These are phyloP conservation scores for Diphasiastrum complanatum DNA, from an alignment of 83 land plant species.

Conservation along the genomic window DNA sequence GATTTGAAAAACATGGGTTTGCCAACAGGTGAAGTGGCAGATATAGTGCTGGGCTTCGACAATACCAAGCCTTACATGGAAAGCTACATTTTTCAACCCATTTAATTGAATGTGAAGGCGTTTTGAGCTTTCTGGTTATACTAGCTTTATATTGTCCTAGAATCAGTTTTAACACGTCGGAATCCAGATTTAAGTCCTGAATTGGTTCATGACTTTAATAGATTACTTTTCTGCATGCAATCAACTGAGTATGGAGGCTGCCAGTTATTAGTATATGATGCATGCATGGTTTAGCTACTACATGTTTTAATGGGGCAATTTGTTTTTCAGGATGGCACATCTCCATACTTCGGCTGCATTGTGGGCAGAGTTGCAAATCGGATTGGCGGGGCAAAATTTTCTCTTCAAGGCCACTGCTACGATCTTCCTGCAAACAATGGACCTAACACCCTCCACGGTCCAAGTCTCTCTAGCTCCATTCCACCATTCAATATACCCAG, in stretches of 20 bases:
- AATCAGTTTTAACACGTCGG: too few relatives aligned
- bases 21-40: constrained; percentile 53
- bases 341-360: constrained; percentile 58
- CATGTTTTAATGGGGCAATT: neutral
- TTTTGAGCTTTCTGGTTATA: too few relatives aligned
- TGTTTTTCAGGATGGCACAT: constrained; percentile 25
- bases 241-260: too few relatives aligned
- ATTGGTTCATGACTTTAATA: too few relatives aligned
- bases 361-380: constrained; percentile 88
- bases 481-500: neutral
- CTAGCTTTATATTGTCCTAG: too few relatives aligned
- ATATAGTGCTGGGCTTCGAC: constrained; percentile 80
- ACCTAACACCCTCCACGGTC: constrained; percentile 77
- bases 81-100: constrained; percentile 15
- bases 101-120: too few relatives aligned
- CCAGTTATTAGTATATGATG: too few relatives aligned
- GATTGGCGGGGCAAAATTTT: constrained; percentile 54
- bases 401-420: constrained; percentile 48
- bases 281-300: constrained; percentile 3
- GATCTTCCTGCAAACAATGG: constrained; percentile 50
- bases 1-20: constrained; percentile 4
- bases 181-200: too few relatives aligned
- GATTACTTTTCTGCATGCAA: too few relatives aligned
- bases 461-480: neutral
- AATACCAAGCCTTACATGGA: constrained; percentile 47